A percentile compares a stretch with the other conserved stretches of the same genome.
phyloP scores from a whole-genome alignment of 1,284 basidiomycete genomes.

The Pholiota adiposa region DNA sequence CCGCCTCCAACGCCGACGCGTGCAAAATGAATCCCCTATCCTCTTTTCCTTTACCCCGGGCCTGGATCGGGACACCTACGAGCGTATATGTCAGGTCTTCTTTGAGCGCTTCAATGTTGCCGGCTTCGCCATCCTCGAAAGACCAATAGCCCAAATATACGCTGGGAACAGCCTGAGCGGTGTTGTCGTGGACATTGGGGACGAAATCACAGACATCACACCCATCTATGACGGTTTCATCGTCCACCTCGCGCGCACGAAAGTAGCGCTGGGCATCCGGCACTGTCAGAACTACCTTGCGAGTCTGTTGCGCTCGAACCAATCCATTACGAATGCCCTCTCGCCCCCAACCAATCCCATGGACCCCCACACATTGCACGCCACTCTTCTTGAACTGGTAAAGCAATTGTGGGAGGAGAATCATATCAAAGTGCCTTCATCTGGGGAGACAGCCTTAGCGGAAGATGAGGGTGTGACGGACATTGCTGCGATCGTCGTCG shows the following conservation, averaged over 20 bases:
- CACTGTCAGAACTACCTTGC: slow-evolving; percentile 83
- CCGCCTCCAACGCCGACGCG: slow-evolving; percentile 76
- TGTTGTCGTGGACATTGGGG: slow-evolving; percentile 86
- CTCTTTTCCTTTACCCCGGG: slow-evolving; percentile 76
- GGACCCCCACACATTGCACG: slow-evolving; percentile 48
- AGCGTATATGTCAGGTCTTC: slow-evolving; percentile 84
- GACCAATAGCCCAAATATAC: slow-evolving; percentile 85
- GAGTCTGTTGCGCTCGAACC: slow-evolving; percentile 66
- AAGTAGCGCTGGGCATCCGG: slow-evolving; percentile 66
- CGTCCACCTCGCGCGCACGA: slow-evolving; percentile 60
- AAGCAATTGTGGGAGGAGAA: slow-evolving; percentile 63
- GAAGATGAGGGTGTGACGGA: slow-evolving; percentile 89
- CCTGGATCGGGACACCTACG: slow-evolving; percentile 74
- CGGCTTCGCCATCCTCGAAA: slow-evolving; percentile 82
- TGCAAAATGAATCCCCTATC: slow-evolving; percentile 87
- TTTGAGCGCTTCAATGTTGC: slow-evolving; percentile 97
- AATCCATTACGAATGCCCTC: slow-evolving; percentile 67
- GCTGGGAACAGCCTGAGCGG: slow-evolving; percentile 82
- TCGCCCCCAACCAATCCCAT: slow-evolving; percentile 54
- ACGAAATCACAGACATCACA: slow-evolving; percentile 75
- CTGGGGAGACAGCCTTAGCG: slow-evolving; percentile 64
- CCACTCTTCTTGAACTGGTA: slow-evolving; percentile 60
- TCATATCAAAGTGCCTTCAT: slow-evolving; percentile 70
- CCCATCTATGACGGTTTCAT: slow-evolving; percentile 84
- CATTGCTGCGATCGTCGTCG: slow-evolving; percentile 81